Percentiles rank a stretch among this genome's conserved stretches.
phyloP scores from a whole-genome alignment of 2,329 filamentous ascomycete genomes.

The Tympanopsis confertula region DNA sequence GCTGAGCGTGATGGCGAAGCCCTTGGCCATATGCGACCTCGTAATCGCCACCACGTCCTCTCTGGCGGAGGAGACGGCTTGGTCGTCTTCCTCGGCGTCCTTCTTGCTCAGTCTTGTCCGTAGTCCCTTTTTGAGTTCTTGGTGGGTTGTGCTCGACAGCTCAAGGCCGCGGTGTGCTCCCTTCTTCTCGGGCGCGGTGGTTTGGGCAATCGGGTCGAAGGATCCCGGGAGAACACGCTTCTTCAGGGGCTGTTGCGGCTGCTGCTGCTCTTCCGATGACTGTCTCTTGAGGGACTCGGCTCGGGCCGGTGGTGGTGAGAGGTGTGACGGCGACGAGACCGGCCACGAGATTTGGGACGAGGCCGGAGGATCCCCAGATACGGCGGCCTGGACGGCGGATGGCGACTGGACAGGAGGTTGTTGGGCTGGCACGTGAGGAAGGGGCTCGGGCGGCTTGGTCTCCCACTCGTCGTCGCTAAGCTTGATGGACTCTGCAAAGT shows the following conservation, averaged over 20 bases:
- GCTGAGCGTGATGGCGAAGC: conserved; percentile 60
- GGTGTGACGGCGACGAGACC: not conserved
- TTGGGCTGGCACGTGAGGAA: too few species aligned
- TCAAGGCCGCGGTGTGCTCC: not conserved
- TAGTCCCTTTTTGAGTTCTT: not conserved
- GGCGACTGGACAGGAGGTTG: too few species aligned
- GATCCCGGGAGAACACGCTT: not conserved
- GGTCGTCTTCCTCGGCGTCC: conserved; percentile 14
- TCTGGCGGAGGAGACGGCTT: conserved; percentile 14
- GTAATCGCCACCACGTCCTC: conserved; percentile 19
- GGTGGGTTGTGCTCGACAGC: too few species aligned
- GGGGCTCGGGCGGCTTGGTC: too few species aligned
- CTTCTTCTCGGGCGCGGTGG: not conserved
- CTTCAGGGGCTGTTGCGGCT: not conserved
- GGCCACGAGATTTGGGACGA: not conserved
- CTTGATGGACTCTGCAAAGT: too few species aligned
- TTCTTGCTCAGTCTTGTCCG: conserved; percentile 2
- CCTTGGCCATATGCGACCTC: conserved; percentile 21
- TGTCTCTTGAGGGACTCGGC: too few species aligned
- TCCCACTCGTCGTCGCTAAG: too few species aligned
- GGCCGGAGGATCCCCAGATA: too few species aligned
- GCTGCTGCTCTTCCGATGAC: not conserved
- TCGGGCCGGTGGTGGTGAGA: too few species aligned
- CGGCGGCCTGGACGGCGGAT: too few species aligned
- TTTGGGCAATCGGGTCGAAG: not conserved